phyloP scores from a whole-genome alignment of 2,329 filamentous ascomycete species.

The Clarireedia paspali region DNA sequence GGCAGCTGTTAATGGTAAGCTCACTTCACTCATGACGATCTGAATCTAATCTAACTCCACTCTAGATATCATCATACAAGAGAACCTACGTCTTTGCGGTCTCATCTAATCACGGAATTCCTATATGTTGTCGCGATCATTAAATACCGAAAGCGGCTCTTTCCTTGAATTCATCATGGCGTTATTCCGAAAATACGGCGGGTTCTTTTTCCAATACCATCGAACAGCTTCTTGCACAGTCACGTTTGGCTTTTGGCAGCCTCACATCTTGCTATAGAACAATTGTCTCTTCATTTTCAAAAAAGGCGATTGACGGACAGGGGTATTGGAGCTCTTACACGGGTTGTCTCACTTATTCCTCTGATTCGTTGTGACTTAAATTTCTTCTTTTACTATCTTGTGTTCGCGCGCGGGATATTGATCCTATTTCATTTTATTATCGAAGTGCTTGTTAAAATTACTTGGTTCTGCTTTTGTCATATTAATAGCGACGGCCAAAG shows the following conservation, averaged over 20 bases:
- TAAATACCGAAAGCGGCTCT: constrained; percentile 6
- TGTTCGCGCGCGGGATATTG: constrained; percentile 1
- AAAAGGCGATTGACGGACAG: not conserved
- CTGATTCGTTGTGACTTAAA: constrained; percentile 21
- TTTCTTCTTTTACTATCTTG: constrained; percentile 14
- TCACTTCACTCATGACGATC: not conserved
- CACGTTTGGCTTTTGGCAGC: constrained; percentile 10
- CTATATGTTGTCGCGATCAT: not conserved
- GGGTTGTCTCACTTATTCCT: constrained; percentile 6
- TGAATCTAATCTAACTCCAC: constrained; percentile 34
- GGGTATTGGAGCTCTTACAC: constrained; percentile 1
- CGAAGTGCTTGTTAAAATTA: not conserved
- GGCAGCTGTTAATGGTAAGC: constrained; percentile 94
- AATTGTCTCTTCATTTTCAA: constrained; percentile 13
- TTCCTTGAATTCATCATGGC: constrained; percentile 25
- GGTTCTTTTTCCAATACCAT: constrained; percentile 26
- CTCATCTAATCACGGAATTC: constrained; percentile 59
- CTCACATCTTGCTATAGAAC: constrained; percentile 17
- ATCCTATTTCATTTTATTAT: constrained; percentile 8
- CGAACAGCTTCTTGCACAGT: constrained; percentile 16
- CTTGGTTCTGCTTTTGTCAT: constrained; percentile 13
- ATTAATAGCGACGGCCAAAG: constrained; percentile 19
- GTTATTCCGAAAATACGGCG: constrained; percentile 27
- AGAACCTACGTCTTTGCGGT: constrained; percentile 94
- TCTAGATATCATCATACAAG: constrained; percentile 98